phyloP scores from a whole-genome alignment of 345 rosid species.

The Heritiera littoralis region DNA sequence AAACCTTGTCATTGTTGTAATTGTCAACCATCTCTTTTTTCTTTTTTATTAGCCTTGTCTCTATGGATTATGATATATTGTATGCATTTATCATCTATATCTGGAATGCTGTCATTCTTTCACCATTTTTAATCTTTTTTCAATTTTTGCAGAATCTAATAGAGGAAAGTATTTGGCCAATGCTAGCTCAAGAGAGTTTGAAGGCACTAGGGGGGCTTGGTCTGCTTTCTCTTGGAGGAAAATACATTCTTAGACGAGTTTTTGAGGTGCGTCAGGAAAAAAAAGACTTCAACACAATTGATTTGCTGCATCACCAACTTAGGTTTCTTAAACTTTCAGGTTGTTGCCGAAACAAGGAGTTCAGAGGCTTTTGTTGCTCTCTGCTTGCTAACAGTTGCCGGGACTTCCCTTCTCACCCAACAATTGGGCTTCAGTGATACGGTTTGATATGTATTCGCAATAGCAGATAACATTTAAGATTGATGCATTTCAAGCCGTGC shows the following conservation, averaged over 20 bases:
- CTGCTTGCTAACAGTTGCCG: slow-evolving; percentile 88
- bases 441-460: slow-evolving; percentile 41
- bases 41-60: not conserved
- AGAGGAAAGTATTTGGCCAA: slow-evolving; percentile 82
- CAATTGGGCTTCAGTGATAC: slow-evolving; percentile 95
- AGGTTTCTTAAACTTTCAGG: slow-evolving; percentile 49
- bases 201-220: slow-evolving; percentile 88
- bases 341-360: slow-evolving; percentile 96
- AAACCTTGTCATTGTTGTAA: not conserved
- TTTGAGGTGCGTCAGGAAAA: slow-evolving; percentile 60
- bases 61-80: not conserved
- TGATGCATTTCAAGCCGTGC: slow-evolving; percentile 16
- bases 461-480: slow-evolving; percentile 14
- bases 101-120: no score
- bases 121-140: slow-evolving; percentile 8
- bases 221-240: slow-evolving; percentile 88
- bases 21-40: not conserved
- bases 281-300: slow-evolving; percentile 12
- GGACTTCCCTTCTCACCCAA: slow-evolving; percentile 91
- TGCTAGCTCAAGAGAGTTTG: slow-evolving; percentile 88
- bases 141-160: slow-evolving; percentile 48
- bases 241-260: slow-evolving; percentile 72
- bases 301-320: slow-evolving; percentile 30
- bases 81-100: not conserved
- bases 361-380: slow-evolving; percentile 96